phyloP scores from a whole-genome alignment of 768 basidiomycete genomes.

The Naganishia antarctica region DNA sequence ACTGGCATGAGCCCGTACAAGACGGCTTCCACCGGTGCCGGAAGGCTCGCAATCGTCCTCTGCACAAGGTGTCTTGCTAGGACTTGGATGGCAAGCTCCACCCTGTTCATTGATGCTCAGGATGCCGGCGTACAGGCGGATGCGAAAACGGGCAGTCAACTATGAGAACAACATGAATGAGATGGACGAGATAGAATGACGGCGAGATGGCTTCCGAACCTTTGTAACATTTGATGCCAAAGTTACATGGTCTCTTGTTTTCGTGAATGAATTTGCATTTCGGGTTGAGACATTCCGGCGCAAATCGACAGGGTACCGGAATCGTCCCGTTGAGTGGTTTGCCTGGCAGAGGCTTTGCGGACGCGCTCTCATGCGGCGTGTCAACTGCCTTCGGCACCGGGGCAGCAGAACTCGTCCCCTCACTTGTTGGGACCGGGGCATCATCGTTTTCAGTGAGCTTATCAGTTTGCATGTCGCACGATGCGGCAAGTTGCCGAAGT shows the following conservation, averaged over 20 bases:
- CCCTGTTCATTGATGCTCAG: conserved; percentile 9
- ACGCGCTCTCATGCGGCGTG: too few relatives aligned
- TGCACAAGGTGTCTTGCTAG: conserved; percentile 16
- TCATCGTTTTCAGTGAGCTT: conserved; percentile 38
- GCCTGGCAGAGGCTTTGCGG: conserved; percentile 29
- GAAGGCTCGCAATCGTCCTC: conserved; percentile 19
- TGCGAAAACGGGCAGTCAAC: conserved; percentile 85
- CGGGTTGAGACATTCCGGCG: conserved; percentile 64
- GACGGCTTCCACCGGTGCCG: conserved; percentile 21
- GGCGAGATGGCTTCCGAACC: conserved; percentile 35
- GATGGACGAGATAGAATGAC: background rate
- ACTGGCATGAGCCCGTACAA: too few relatives aligned
- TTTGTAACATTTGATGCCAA: conserved; percentile 78
- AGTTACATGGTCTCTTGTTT: conserved; percentile 61
- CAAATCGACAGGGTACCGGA: conserved; percentile 65
- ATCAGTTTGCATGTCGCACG: conserved; percentile 31
- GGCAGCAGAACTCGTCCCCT: conserved; percentile 57
- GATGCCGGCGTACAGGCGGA: conserved; percentile 55
- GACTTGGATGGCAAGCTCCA: conserved; percentile 9
- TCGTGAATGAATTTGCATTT: conserved; percentile 27
- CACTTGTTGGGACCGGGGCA: conserved; percentile 33
- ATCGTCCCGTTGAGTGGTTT: conserved; percentile 45
- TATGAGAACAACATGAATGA: conserved; percentile 23
- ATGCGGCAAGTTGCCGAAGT: conserved; percentile 26
- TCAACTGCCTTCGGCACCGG: conserved; percentile 60